These are phyloP conservation scores for Cercospora zeae-maydis DNA, from an alignment of 2,329 filamentous ascomycete genomes.

Conservation along the genomic window DNA sequence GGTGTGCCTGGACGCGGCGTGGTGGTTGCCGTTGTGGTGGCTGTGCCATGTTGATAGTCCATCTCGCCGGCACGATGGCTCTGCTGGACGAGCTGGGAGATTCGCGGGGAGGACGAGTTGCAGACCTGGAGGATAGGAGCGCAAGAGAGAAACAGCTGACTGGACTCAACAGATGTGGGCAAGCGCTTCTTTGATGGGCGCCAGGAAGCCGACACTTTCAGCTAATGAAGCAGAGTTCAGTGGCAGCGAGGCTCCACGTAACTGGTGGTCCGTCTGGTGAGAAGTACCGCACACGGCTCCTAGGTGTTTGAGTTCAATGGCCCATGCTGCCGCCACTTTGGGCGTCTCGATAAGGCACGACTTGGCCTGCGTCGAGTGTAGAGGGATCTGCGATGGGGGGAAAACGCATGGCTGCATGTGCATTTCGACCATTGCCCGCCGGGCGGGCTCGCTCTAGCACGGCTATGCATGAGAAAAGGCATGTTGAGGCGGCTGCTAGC, in stretches of 20 bases:
- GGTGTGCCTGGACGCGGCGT: constrained; percentile 41
- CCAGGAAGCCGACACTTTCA: background rate
- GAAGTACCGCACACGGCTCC: background rate
- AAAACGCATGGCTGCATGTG: constrained; percentile 11
- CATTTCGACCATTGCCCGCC: background rate
- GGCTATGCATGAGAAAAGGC: background rate
- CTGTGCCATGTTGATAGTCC: constrained; percentile 31
- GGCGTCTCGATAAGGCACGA: background rate
- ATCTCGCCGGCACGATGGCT: constrained; percentile 18
- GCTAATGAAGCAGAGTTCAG: constrained; percentile 8
- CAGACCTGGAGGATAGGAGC: background rate
- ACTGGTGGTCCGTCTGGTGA: background rate
- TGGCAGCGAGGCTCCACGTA: constrained; percentile 2
- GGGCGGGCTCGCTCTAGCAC: constrained; percentile 1
- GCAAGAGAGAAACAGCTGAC: background rate
- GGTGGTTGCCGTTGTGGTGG: constrained; percentile 34
- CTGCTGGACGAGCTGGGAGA: background rate
- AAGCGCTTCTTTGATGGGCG: background rate
- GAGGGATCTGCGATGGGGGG: background rate
- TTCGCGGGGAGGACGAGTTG: background rate
- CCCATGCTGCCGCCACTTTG: constrained; percentile 5
- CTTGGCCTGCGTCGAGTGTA: background rate
- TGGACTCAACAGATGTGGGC: background rate
- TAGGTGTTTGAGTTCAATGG: constrained; percentile 15
- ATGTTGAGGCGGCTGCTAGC: constrained; percentile 10